Evolutionary conservation across 2,329 filamentous ascomycete genomes (phyloP).

Genomic region (Geosmithia morbida): DNA sequence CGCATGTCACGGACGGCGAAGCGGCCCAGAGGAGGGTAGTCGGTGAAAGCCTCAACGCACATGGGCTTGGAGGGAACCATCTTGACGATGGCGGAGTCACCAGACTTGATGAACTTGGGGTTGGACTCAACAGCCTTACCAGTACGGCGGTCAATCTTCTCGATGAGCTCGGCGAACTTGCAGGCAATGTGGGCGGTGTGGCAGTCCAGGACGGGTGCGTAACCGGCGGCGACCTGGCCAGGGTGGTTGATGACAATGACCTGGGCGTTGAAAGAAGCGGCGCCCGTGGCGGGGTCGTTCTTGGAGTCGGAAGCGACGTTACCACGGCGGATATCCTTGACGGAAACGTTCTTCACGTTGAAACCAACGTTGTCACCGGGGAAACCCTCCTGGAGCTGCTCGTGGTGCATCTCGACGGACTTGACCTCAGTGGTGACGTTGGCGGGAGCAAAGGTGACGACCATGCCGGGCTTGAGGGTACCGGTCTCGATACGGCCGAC

Average conservation of each 20-base stretch:
- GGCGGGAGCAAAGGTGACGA: conserved; percentile 97
- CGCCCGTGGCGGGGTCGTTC: conserved; percentile 88
- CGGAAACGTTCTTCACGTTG: conserved; percentile 99
- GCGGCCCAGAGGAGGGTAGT: conserved; percentile 98
- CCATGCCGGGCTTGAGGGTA: conserved; percentile 80
- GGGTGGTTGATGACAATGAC: conserved; percentile 99
- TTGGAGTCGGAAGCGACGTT: conserved; percentile 99
- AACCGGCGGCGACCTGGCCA: conserved; percentile 97
- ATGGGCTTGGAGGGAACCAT: conserved; percentile 99
- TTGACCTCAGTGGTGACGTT: conserved; percentile 99
- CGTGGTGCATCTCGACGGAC: conserved; percentile 99
- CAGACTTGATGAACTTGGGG: conserved; percentile 99
- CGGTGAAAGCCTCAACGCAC: conserved; percentile 99
- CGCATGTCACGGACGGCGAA: conserved; percentile 99
- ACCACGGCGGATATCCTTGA: conserved; percentile 99
- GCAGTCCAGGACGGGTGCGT: conserved; percentile 98
- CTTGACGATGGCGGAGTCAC: conserved; percentile 99
- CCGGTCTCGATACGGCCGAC: conserved; percentile 99
- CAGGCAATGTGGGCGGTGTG: conserved; percentile 99
- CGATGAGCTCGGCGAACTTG: conserved; percentile 98
- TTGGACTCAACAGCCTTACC: conserved; percentile 85
- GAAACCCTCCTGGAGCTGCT: conserved; percentile 88
- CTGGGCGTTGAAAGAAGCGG: conserved; percentile 96
- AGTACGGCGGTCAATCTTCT: conserved; percentile 99
- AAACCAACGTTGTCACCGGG: conserved; percentile 99